A percentile compares a stretch with the other conserved stretches of the same genome.
phyloP scores from a whole-genome alignment of 2,329 filamentous ascomycete species.

The Arthrocladium fulminans region DNA sequence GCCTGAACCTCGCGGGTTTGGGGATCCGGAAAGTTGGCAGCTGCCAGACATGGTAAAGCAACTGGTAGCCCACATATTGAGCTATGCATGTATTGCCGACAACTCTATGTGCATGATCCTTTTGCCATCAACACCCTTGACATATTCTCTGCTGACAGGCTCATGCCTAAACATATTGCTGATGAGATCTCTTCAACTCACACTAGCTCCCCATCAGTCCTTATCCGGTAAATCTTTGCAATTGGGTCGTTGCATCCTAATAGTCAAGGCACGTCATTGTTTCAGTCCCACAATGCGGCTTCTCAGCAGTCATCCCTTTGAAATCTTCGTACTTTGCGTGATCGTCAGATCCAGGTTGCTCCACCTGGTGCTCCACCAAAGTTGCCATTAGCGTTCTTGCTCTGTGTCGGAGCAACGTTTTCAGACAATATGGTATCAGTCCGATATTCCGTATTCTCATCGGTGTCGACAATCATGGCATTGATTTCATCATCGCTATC shows the following conservation, averaged over 20 bases:
- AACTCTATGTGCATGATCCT: no score
- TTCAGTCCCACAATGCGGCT: no score
- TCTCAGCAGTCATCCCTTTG: no score
- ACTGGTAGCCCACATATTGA: no score
- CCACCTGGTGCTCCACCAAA: neutral
- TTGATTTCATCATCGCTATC: neutral
- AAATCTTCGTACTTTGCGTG: neutral
- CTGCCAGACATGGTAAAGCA: no score
- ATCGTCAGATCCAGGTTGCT: neutral
- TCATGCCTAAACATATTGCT: neutral
- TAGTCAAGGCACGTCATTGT: neutral
- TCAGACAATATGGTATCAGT: neutral
- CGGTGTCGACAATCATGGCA: neutral
- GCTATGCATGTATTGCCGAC: no score
- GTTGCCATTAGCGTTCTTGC: neutral
- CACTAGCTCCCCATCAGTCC: neutral
- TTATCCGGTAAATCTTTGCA: neutral
- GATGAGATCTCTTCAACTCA: neutral
- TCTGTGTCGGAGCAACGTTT: neutral
- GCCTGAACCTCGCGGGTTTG: no score
- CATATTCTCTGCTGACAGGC: no score
- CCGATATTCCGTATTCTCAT: neutral
- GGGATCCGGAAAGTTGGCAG: no score
- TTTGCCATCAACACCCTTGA: no score
- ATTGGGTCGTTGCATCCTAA: neutral